Evolutionary conservation across 2,329 filamentous ascomycete species (phyloP), one percentile per base, ranked within the genome.

Genomic region (Talaromyces albobiverticillius): DNA sequence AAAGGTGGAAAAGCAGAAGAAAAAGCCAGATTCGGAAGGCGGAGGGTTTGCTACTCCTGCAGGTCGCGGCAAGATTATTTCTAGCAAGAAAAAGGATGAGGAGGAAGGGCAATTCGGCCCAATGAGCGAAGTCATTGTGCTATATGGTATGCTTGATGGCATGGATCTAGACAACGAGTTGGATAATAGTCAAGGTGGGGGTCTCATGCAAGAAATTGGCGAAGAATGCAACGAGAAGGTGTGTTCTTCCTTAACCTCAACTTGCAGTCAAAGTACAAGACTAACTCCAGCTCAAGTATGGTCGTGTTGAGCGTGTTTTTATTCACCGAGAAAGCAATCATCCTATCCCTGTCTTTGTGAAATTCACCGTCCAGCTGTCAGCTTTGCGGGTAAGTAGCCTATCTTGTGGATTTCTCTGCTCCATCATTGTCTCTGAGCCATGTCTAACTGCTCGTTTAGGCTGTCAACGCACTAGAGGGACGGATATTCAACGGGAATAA

Each of bases 201-300:
- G 81, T 13, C 75, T 99, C 48, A 86, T 93, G 62, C 93, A 97
- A 74, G 92, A 96, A 69, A 96, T 99, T 71, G 94, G 94, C 6
- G 90, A 96, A 65, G 90, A 95, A 67, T 96, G 95, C 71, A 86
- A 86, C 47, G 84, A 90, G 60, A 91, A 92, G 79, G 83, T 86
- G 66, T 42, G 52, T 23, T 22, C 38, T 16, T 29, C 18, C 36
- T 13, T 20, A 8, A 38, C 18, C 25, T 16, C 18, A 2, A 26
- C 16, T 8, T 46, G 20, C 8, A 2, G 10, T 26, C 25, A 31
- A 49, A 46, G 13, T 23, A 22, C 26, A 42, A 18, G 25, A n/a
- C 18, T 10, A 23, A 43, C 43, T 16, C 16, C 14, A 16, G 51
- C 4, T 54, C 25, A 60, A 90, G 84, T 95, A 95, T 67, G 91